phyloP scores from a whole-genome alignment of 2,329 filamentous ascomycete genomes.

The Ascochyta fabae region DNA sequence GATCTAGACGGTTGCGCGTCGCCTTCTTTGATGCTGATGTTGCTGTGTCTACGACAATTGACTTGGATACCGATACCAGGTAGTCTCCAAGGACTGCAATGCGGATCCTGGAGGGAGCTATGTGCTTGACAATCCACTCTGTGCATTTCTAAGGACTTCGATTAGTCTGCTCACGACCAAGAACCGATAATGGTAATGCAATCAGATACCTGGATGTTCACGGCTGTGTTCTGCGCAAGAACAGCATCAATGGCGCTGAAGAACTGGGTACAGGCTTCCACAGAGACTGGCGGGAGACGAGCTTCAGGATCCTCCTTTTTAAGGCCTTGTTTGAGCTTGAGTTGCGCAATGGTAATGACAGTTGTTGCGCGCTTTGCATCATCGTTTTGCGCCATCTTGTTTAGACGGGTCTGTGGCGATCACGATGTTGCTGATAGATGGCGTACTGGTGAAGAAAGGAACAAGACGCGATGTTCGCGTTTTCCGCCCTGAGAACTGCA shows the following conservation, averaged over 20 bases:
- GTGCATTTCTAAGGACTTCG: conserved; percentile 74
- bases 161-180: conserved; percentile 43
- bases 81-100: conserved; percentile 76
- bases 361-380: conserved; percentile 33
- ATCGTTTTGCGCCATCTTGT: conserved; percentile 30
- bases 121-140: conserved; percentile 78
- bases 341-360: conserved; percentile 34
- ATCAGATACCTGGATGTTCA: conserved; percentile 44
- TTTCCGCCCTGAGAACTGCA: conserved; percentile 6
- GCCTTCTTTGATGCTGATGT: conserved; percentile 53
- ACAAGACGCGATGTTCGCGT: conserved; percentile 11
- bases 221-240: conserved; percentile 34
- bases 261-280: conserved; percentile 32
- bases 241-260: conserved; percentile 37
- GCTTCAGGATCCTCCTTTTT: conserved; percentile 30
- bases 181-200: conserved; percentile 25
- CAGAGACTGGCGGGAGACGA: conserved; percentile 27
- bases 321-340: conserved; percentile 38
- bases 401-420: conserved; percentile 6
- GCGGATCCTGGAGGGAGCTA: conserved; percentile 71
- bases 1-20: conserved; percentile 73
- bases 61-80: conserved; percentile 71
- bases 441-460: conserved; percentile 7
- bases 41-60: conserved; percentile 51
- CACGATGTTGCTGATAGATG: conserved; percentile 10